Conservation (phyloP, 1,284 basidiomycete genomes). For the Irpex sp. region DNA sequence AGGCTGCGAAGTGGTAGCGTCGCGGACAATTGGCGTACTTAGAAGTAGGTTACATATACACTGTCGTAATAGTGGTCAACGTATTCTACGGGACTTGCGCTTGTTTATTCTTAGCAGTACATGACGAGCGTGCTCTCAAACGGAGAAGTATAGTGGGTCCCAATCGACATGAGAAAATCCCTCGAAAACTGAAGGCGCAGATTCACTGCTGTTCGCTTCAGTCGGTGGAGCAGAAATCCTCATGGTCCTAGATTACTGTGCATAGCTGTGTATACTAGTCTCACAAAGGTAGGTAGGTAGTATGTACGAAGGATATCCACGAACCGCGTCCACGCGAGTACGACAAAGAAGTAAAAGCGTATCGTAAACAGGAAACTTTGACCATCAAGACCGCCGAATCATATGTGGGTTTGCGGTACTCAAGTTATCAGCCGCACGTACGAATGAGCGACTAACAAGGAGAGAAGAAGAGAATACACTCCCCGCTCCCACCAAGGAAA, state of each 20-base stretch:
- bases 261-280: not conserved
- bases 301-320: not conserved
- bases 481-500: not conserved
- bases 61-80: not conserved
- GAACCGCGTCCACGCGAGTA: not conserved
- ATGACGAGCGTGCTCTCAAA: not conserved
- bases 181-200: too few species aligned
- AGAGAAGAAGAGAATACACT: not conserved
- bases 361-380: not conserved
- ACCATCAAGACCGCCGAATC: not conserved
- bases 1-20: slow-evolving; percentile 3
- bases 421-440: not conserved
- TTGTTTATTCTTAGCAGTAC: not conserved
- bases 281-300: not conserved
- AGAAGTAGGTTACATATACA: not conserved
- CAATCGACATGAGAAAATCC: too few species aligned
- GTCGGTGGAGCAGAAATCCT: too few species aligned
- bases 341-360: not conserved
- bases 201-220: too few species aligned
- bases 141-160: too few species aligned
- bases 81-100: not conserved
- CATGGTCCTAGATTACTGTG: not conserved
- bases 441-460: too few species aligned
- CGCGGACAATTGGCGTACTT: not conserved
- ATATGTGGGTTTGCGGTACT: not conserved